These are phyloP conservation scores for Aspergillus coremiiformis DNA, from an alignment of 495 filamentous ascomycete species.

Conservation along the genomic window DNA sequence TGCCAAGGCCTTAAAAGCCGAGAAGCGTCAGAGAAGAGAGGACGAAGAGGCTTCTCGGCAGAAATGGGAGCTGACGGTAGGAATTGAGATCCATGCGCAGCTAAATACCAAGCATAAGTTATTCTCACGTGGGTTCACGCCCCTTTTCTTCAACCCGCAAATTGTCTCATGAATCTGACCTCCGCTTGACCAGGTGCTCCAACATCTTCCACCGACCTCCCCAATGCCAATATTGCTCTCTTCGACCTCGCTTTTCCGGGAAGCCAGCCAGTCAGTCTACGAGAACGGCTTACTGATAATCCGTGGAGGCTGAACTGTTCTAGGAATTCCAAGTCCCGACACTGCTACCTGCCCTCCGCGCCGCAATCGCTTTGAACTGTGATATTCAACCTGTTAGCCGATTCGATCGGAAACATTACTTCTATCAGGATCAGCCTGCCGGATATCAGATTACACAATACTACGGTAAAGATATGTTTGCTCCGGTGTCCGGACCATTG, in stretches of 20 bases:
- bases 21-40: constrained; percentile 31
- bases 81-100: constrained; percentile 96
- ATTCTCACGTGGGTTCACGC: constrained; percentile 55
- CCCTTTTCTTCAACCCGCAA: neutral
- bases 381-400: constrained; percentile 62
- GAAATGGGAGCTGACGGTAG: constrained; percentile 84
- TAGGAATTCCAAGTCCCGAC: constrained; percentile 72
- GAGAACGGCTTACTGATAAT: neutral
- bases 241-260: constrained; percentile 91
- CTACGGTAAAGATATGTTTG: constrained; percentile 45
- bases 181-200: constrained; percentile 42
- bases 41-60: constrained; percentile 31
- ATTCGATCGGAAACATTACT: constrained; percentile 98
- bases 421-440: constrained; percentile 93
- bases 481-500: neutral
- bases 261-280: constrained; percentile 57
- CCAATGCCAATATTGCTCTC: constrained; percentile 78
- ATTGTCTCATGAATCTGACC: constrained; percentile 1
- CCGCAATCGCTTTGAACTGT: constrained; percentile 79
- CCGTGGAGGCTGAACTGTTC: neutral
- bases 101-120: constrained; percentile 79
- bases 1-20: constrained; percentile 44
- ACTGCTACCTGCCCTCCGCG: constrained; percentile 80
- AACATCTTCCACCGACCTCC: constrained; percentile 58
- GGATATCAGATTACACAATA: constrained; percentile 99